A percentile compares a stretch with the other conserved stretches of the same genome.
Evolutionary conservation across 352 stramenopile genomes (phyloP).

Genomic region (Globisporangium apiculatum): DNA sequence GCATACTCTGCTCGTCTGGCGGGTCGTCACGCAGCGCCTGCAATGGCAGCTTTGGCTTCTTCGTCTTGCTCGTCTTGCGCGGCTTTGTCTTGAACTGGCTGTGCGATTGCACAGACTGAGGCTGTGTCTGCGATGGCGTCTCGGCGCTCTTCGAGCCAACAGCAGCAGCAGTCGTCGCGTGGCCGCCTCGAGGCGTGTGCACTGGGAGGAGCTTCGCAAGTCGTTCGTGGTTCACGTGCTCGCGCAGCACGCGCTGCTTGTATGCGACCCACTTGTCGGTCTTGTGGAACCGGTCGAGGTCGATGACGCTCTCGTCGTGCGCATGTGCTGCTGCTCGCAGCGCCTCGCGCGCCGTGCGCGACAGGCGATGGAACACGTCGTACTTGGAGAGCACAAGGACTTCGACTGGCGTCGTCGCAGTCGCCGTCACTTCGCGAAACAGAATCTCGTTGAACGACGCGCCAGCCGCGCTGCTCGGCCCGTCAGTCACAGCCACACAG

Average conservation of each 20-base stretch:
- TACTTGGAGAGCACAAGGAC: slow-evolving; percentile 71
- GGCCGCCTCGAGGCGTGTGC: not conserved
- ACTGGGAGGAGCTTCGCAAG: slow-evolving; percentile 37
- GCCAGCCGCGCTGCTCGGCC: slow-evolving; percentile 24
- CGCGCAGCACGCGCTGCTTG: slow-evolving; percentile 37
- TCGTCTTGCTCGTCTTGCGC: not conserved
- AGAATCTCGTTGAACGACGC: slow-evolving; percentile 60
- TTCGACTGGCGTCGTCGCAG: slow-evolving; percentile 58
- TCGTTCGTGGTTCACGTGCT: slow-evolving; percentile 39
- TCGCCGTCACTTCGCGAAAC: slow-evolving; percentile 55
- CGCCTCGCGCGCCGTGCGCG: slow-evolving; percentile 42
- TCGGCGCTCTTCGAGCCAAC: too few species aligned
- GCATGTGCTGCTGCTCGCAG: slow-evolving; percentile 34
- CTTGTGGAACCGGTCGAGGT: slow-evolving; percentile 67
- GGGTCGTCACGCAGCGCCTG: not conserved
- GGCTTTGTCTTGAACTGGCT: too few species aligned
- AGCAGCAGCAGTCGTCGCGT: too few species aligned
- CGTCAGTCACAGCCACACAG: too few species aligned
- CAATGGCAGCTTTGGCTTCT: not conserved
- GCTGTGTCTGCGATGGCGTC: too few species aligned
- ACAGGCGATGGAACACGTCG: slow-evolving; percentile 70
- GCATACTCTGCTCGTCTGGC: not conserved
- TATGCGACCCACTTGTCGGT: slow-evolving; percentile 56
- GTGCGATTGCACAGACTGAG: too few species aligned
- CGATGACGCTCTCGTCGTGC: slow-evolving; percentile 45